A percentile compares a stretch with the other conserved stretches of the same genome.
phyloP scores from a whole-genome alignment of 1,139 yeast genomes.

The Taphrina pruni region DNA sequence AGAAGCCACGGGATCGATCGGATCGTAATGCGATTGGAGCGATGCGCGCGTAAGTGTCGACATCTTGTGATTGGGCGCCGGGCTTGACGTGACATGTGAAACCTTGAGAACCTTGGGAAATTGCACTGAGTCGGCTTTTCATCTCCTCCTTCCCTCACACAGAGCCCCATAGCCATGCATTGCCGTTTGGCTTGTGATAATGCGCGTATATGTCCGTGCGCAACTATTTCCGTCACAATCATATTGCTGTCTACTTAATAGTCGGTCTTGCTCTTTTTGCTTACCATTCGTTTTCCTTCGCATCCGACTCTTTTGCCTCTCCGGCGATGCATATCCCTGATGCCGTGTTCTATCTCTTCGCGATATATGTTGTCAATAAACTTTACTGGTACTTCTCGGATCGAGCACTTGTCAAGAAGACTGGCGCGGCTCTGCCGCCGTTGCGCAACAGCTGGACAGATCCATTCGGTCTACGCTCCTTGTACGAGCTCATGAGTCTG shows the following conservation, averaged over 20 bases:
- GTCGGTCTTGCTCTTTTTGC: too few relatives aligned
- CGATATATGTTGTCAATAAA: conserved; percentile 2
- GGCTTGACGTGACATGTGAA: conserved; percentile 6
- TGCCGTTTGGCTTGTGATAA: too few relatives aligned
- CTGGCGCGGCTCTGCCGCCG: neutral
- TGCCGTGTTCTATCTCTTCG: conserved; percentile 6
- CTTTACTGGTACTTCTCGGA: conserved; percentile 16
- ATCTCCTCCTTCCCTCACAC: neutral
- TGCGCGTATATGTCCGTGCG: too few relatives aligned
- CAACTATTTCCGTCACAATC: too few relatives aligned
- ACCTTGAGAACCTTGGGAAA: neutral
- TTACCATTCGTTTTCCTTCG: too few relatives aligned
- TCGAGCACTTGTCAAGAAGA: conserved; percentile 8
- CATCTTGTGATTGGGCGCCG: neutral
- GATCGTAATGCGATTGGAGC: neutral
- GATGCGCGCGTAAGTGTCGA: neutral
- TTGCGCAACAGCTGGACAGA: conserved; percentile 3
- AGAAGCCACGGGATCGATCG: too few relatives aligned
- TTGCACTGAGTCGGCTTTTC: neutral
- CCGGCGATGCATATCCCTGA: neutral
- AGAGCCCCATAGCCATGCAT: neutral
- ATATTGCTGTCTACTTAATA: too few relatives aligned
- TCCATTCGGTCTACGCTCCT: conserved; percentile 4
- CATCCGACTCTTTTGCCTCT: too few relatives aligned
- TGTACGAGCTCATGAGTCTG: conserved; percentile 3